Base-by-base conservation (phyloP, 495 filamentous ascomycete species). In the Talaromyces ruber region DNA sequence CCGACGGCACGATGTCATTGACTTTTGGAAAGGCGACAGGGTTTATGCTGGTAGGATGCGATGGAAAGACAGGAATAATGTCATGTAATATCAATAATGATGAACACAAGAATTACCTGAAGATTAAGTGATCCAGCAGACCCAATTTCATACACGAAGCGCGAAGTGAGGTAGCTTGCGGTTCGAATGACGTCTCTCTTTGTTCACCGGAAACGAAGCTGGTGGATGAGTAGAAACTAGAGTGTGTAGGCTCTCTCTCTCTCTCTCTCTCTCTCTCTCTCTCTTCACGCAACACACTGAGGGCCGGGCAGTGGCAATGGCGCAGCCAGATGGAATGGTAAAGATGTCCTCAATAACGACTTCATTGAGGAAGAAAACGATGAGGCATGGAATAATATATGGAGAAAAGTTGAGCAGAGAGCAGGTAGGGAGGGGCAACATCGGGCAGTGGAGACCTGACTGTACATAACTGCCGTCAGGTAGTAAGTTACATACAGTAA, bases 181-280 rank as follows among this genome's bases (percentile, higher is more conserved):
- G 11, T 24, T 21, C 14, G 22, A 34, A 51, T 60, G 59, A 60
- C 59, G 59, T 60, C 59, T 60, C 26, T 30, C 59, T 60, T n/a
- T 60, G 43, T 47, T 47, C 43, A 54, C 52, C 28, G 28, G 52
- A 26, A 16, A 16, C 24, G 6, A 54, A 25, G n/a, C 18, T 54
- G 26, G 54, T 47, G n/a, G n/a, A n/a, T n/a, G n/a, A n/a, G n/a
- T n/a, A n/a, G n/a, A n/a, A n/a, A n/a, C n/a, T n/a, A n/a, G n/a
- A n/a, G n/a, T n/a, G n/a, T n/a, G n/a, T n/a, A n/a, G n/a, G n/a
- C n/a, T n/a, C n/a, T n/a, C n/a, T n/a, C n/a, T n/a, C n/a, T n/a
- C n/a, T n/a, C n/a, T n/a, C n/a, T n/a, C n/a, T n/a, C n/a, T n/a
- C n/a, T n/a, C n/a, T n/a, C n/a, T 39, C n/a, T 32, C 29, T 24